phyloP scores from a whole-genome alignment of 139 green algal genomes.

The Nannochloris sp. region DNA sequence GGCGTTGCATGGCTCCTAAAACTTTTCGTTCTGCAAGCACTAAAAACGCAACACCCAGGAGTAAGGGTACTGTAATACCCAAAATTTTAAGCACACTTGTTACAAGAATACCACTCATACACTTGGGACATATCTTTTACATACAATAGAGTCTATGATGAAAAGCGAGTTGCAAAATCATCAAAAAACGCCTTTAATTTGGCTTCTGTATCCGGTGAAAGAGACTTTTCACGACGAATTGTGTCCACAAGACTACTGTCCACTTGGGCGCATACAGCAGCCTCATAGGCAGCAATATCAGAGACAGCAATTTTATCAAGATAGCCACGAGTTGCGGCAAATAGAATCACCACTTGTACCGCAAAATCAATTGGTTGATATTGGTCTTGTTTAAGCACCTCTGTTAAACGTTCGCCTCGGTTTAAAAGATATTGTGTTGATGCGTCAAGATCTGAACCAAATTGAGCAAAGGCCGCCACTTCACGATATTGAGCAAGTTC shows the following conservation, averaged over 20 bases:
- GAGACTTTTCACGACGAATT: conserved; percentile 33
- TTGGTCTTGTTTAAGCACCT: conserved; percentile 88
- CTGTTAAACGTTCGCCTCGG: conserved; percentile 71
- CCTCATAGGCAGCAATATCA: conserved; percentile 28
- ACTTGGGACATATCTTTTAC: conserved; percentile 1
- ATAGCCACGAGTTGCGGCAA: conserved; percentile 76
- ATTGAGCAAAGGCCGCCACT: conserved; percentile 83
- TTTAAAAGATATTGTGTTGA: conserved; percentile 82
- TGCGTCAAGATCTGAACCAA: conserved; percentile 81
- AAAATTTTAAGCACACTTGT: conserved; percentile 40
- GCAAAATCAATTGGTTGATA: conserved; percentile 79
- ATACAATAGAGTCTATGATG: conserved; percentile 10
- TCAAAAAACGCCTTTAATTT: conserved; percentile 36
- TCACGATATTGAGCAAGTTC: conserved; percentile 85
- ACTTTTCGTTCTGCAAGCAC: conserved; percentile 59
- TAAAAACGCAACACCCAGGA: conserved; percentile 52
- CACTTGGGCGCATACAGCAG: conserved; percentile 25
- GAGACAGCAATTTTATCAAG: conserved; percentile 61
- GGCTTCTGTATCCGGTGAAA: conserved; percentile 26
- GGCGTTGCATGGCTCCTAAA: conserved; percentile 61
- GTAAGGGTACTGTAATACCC: conserved; percentile 46
- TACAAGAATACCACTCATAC: conserved; percentile 34
- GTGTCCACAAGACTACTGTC: conserved; percentile 24
- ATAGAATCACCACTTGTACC: conserved; percentile 42
- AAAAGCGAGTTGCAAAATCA: conserved; percentile 35